Evolutionary conservation across 805 yeast species (phyloP).

Genomic region (Candida silvatica): DNA sequence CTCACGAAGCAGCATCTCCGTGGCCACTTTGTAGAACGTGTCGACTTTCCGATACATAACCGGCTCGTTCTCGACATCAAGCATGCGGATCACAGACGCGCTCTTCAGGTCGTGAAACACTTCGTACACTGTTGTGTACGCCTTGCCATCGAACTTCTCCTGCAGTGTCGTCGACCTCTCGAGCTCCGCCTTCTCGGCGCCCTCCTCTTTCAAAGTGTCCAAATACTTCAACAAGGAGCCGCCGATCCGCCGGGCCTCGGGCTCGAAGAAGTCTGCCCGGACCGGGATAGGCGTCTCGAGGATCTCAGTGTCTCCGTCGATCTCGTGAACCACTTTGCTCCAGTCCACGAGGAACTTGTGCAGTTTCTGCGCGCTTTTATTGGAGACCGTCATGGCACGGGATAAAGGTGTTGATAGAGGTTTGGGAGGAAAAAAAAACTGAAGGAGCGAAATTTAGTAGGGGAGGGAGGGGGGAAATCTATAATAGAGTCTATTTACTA

Average conservation of each 20-base stretch:
- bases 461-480: not conserved
- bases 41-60: constrained; percentile 45
- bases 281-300: constrained; percentile 29
- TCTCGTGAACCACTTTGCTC: constrained; percentile 11
- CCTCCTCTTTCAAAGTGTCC: constrained; percentile 20
- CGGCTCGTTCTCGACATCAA: constrained; percentile 39
- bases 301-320: constrained; percentile 15
- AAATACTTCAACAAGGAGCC: constrained; percentile 31
- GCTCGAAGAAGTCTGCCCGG: constrained; percentile 32
- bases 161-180: constrained; percentile 29
- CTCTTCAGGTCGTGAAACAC: constrained; percentile 62
- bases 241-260: constrained; percentile 32
- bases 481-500: constrained; percentile 3
- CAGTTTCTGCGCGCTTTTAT: constrained; percentile 13
- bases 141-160: constrained; percentile 28
- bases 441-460: not conserved
- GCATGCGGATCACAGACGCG: constrained; percentile 40
- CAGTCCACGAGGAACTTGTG: constrained; percentile 13
- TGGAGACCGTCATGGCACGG: constrained; percentile 4
- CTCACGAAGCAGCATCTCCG: constrained; percentile 59
- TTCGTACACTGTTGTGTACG: constrained; percentile 42
- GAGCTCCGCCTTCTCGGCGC: constrained; percentile 1
- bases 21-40: constrained; percentile 50
- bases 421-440: not conserved
- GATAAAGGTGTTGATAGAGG: not conserved